Evolutionary conservation across 2,329 filamentous ascomycete species (phyloP).

Genomic region (Penicillium sp.): DNA sequence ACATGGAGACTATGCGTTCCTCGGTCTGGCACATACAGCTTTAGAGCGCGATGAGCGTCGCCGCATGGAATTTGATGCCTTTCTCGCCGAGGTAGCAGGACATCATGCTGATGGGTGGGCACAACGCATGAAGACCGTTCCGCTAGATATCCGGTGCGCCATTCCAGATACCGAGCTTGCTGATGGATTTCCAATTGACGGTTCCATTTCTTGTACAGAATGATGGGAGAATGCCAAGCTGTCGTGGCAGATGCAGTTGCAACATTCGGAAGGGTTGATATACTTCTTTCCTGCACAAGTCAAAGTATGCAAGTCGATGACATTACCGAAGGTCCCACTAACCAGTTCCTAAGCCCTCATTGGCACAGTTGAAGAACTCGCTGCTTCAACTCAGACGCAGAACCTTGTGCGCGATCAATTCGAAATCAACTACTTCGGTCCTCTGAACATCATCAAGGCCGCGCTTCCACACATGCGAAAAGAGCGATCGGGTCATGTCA

Average conservation of each 20-base stretch:
- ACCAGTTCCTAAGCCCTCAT: constrained; percentile 65
- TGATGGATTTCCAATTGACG: constrained; percentile 8
- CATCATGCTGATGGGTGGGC: constrained; percentile 77
- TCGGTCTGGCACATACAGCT: constrained; percentile 76
- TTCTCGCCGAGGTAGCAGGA: constrained; percentile 62
- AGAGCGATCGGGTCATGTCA: constrained; percentile 83
- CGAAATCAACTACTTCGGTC: constrained; percentile 91
- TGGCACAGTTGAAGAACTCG: constrained; percentile 87
- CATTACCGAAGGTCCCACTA: constrained; percentile 2
- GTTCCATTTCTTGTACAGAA: constrained; percentile 36
- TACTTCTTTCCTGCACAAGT: constrained; percentile 84
- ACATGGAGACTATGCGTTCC: constrained; percentile 90
- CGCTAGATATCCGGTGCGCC: constrained; percentile 56
- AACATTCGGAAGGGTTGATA: constrained; percentile 83
- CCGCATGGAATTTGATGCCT: constrained; percentile 75
- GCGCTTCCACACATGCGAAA: constrained; percentile 75
- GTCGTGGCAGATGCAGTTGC: constrained; percentile 84
- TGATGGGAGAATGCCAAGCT: constrained; percentile 73
- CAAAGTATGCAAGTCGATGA: constrained; percentile 61
- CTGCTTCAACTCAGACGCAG: constrained; percentile 69
- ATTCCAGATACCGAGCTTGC: background rate
- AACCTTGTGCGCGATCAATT: constrained; percentile 88
- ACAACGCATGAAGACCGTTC: constrained; percentile 68
- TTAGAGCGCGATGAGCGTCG: constrained; percentile 72
- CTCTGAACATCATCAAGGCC: constrained; percentile 94